Evolutionary conservation across 2,329 filamentous ascomycete genomes (phyloP), one percentile per base, ranked within the genome.

Genomic region (Monosporascus sp.): DNA sequence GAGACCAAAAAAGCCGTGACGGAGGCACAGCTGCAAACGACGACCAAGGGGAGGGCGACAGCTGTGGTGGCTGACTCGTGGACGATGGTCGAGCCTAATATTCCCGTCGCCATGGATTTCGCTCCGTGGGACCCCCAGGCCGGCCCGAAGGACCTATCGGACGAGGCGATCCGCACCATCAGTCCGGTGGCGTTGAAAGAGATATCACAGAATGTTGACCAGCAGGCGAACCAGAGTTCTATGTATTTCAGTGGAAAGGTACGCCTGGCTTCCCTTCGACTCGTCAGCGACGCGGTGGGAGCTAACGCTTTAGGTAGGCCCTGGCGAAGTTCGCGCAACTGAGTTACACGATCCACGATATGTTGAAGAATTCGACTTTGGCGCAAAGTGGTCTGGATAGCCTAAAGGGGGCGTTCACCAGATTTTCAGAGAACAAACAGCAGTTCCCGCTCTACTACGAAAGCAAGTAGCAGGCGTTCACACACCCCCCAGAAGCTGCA

Each of bases 221-320:
- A 74, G 0, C 86, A 94, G 64, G 83, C 84, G 5, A 82, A 94
- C 57, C 74, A 89, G 37, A 82, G 93, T 66, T 96, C 90, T 38
- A 92, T 96, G 84, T 97, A 97, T 70, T 97, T 87, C 69, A 89
- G 88, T 60, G 94, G 94, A 61, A 97, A 93, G 76, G 87, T 80
- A 69, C 55, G 7, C 14, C 24, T 58, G n/a, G 36, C 17, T 5
- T 47, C 20, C 60, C 31, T 25, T n/a, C 17, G 42, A 46, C 42
- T 46, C 56, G 67, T 37, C 74, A 44, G 48, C 36, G 74, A 25
- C 18, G 17, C 9, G 14, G 9, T 20, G 18, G 18, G 39, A 42
- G 20, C 51, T 61, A 49, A 64, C 49, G 34, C 34, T 3, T 49
- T 52, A 5, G 37, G 31, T 44, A 84, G 82, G 82, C 84, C 1